A percentile compares a stretch with the other conserved stretches of the same genome.
phyloP scores from a whole-genome alignment of 345 rosid genomes.

The Lagerstroemia speciosa region DNA sequence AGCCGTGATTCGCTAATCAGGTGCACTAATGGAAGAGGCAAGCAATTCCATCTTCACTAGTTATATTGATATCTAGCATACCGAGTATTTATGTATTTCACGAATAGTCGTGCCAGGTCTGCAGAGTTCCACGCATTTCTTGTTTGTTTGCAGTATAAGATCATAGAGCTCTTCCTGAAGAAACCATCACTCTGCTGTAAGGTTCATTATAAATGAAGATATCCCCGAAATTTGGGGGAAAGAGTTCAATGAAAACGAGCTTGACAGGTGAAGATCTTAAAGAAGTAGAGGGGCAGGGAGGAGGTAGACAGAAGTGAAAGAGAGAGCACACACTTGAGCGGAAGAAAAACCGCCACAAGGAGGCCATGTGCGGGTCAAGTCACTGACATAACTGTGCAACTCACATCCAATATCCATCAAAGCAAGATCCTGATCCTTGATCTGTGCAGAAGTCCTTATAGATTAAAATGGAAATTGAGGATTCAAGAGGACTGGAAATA shows the following conservation, averaged over 20 bases:
- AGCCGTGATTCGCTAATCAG: background rate
- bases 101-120: conserved; percentile 70
- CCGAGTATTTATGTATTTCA: conserved; percentile 66
- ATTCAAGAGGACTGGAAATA: conserved; percentile 4
- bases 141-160: conserved; percentile 80
- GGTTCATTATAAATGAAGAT: background rate
- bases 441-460: conserved; percentile 30
- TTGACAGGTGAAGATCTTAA: background rate
- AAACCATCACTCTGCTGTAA: background rate
- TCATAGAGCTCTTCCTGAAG: conserved; percentile 77
- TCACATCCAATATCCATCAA: conserved; percentile 98
- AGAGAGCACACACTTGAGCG: conserved; percentile 43
- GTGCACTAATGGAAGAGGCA: background rate
- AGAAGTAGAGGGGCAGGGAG: background rate
- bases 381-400: conserved; percentile 91
- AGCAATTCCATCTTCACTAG: background rate
- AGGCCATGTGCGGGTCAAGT: conserved; percentile 96
- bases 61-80: conserved; percentile 20
- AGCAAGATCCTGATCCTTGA: conserved; percentile 77
- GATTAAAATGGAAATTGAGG: background rate
- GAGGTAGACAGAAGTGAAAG: background rate
- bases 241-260: background rate
- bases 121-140: conserved; percentile 66
- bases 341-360: conserved; percentile 72
- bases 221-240: background rate